phyloP scores from a whole-genome alignment of 208 protist species.

The Leishmania amazonensis region DNA sequence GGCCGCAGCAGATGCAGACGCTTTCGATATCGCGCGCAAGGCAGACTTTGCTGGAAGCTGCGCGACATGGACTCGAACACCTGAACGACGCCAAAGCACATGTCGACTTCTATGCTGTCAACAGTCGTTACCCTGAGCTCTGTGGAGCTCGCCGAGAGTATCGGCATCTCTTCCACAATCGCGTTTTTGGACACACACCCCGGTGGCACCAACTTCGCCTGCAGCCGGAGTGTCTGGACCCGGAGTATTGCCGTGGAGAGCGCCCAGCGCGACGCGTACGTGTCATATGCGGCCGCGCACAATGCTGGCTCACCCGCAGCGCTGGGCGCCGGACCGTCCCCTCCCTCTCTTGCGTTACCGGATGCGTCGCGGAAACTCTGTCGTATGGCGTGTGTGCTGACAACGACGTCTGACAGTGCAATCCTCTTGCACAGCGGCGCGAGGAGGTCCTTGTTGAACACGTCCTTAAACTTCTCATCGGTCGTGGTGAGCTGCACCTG shows the following conservation, averaged over 20 bases:
- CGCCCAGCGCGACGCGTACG: slow-evolving; percentile 23
- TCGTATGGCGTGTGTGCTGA: slow-evolving; percentile 22
- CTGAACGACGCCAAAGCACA: slow-evolving; percentile 65
- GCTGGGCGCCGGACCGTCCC: neutral
- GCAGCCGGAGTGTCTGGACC: slow-evolving; percentile 18
- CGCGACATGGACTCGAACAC: slow-evolving; percentile 40
- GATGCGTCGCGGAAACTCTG: neutral
- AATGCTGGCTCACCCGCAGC: neutral
- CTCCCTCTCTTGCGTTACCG: neutral
- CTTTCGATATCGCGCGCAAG: slow-evolving; percentile 56
- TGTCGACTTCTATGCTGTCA: slow-evolving; percentile 21
- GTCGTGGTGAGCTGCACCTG: slow-evolving; percentile 51
- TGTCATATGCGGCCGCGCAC: neutral
- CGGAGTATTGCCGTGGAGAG: slow-evolving; percentile 18
- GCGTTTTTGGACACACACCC: slow-evolving; percentile 9
- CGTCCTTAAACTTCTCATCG: slow-evolving; percentile 51
- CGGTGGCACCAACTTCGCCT: slow-evolving; percentile 22
- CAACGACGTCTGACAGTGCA: slow-evolving; percentile 12
- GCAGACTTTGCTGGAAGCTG: slow-evolving; percentile 51
- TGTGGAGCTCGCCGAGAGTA: slow-evolving; percentile 16
- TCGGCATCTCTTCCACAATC: slow-evolving; percentile 8
- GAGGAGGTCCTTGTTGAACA: slow-evolving; percentile 34
- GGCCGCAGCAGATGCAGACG: slow-evolving; percentile 53
- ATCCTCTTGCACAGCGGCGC: slow-evolving; percentile 18
- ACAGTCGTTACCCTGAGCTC: slow-evolving; percentile 24